Evolutionary conservation across 208 protist genomes (phyloP).

Genomic region (Leishmania braziliensis): DNA sequence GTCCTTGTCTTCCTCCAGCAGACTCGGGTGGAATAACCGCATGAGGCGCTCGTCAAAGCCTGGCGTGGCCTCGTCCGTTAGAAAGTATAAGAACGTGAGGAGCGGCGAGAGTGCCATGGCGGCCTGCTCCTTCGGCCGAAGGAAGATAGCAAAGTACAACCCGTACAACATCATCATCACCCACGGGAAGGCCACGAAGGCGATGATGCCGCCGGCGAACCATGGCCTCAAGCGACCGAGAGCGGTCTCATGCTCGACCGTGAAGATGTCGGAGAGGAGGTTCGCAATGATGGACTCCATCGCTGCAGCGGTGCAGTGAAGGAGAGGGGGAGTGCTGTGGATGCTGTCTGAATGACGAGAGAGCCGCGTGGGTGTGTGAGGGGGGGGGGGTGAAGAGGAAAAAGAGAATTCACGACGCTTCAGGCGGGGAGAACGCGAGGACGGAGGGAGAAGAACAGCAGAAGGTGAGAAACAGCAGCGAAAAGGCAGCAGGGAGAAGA

Average conservation of each 20-base stretch:
- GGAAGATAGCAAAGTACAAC: slow-evolving; percentile 53
- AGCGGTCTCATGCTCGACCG: slow-evolving; percentile 15
- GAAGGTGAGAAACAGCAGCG: background rate
- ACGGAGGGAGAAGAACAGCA: background rate
- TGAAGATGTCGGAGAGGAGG: slow-evolving; percentile 24
- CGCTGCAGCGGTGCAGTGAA: background rate
- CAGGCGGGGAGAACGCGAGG: background rate
- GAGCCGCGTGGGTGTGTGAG: background rate
- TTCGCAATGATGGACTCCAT: slow-evolving; percentile 22
- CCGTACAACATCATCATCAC: slow-evolving; percentile 40
- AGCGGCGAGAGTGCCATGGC: slow-evolving; percentile 55
- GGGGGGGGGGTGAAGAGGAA: background rate
- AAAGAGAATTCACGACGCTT: background rate
- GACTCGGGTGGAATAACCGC: slow-evolving; percentile 69
- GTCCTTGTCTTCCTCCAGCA: slow-evolving; percentile 41
- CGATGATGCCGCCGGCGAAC: slow-evolving; percentile 18
- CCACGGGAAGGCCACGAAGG: slow-evolving; percentile 50
- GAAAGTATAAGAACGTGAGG: slow-evolving; percentile 61
- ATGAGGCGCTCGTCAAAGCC: slow-evolving; percentile 78
- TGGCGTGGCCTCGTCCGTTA: slow-evolving; percentile 68
- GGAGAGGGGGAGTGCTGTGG: background rate
- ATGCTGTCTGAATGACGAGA: background rate
- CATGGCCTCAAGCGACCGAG: slow-evolving; percentile 22
- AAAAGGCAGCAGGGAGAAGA: background rate
- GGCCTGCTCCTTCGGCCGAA: slow-evolving; percentile 39